Conservation (phyloP, 2,329 filamentous ascomycete genomes). For the Ophiobolus disseminans region DNA sequence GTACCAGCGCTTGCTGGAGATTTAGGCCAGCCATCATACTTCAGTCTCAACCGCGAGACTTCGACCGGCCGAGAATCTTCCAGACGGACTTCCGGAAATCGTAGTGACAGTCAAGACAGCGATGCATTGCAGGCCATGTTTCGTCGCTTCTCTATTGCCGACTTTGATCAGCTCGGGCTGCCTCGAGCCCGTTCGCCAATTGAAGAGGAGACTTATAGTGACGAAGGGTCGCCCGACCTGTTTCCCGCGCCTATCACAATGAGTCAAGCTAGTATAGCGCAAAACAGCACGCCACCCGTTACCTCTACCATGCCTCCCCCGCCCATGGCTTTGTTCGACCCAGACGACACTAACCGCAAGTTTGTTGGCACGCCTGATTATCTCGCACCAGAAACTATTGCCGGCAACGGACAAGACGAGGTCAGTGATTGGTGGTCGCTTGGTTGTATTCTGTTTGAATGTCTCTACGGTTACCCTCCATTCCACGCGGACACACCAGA, state of each 20-base stretch:
- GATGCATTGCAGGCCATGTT: slow-evolving; percentile 86
- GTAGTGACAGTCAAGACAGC: slow-evolving; percentile 92
- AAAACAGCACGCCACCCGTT: slow-evolving; percentile 66
- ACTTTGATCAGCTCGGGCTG: slow-evolving; percentile 52
- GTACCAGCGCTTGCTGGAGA: slow-evolving; percentile 75
- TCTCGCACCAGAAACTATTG: slow-evolving; percentile 94
- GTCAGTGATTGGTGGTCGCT: slow-evolving; percentile 99
- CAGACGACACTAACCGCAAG: slow-evolving; percentile 87
- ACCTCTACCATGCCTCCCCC: slow-evolving; percentile 83
- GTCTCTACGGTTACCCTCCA: slow-evolving; percentile 89
- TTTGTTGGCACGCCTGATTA: slow-evolving; percentile 99
- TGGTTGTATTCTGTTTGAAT: slow-evolving; percentile 98
- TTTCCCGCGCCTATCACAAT: slow-evolving; percentile 67
- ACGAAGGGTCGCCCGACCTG: slow-evolving; percentile 79
- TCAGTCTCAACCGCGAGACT: slow-evolving; percentile 72
- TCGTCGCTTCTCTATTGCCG: slow-evolving; percentile 65
- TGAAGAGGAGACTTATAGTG: slow-evolving; percentile 77
- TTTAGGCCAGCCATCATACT: slow-evolving; percentile 89
- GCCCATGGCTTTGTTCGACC: slow-evolving; percentile 92
- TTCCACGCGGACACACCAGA: slow-evolving; percentile 92
- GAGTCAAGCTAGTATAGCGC: slow-evolving; percentile 60
- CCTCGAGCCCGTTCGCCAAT: slow-evolving; percentile 64
- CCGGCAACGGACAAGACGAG: slow-evolving; percentile 92
- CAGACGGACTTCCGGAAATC: slow-evolving; percentile 75
- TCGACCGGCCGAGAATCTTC: slow-evolving; percentile 67